Evolutionary conservation across 805 yeast genomes (phyloP).

Genomic region (Candida coleopterorum): DNA sequence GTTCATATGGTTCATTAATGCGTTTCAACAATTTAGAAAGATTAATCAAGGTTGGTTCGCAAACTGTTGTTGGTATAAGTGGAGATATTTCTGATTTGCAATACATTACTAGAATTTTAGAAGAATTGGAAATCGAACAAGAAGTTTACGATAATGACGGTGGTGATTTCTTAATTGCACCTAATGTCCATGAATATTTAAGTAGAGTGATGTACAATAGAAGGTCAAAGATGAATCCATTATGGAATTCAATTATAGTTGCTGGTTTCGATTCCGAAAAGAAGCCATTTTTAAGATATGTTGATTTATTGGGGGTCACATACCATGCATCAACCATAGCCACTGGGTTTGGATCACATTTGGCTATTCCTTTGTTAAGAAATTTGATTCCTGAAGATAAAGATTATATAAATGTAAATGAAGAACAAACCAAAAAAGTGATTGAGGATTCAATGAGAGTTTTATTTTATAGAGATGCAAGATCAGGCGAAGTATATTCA

Average conservation of each 20-base stretch:
- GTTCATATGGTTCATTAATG: conserved; percentile 87
- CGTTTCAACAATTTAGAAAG: conserved; percentile 85
- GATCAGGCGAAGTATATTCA: conserved; percentile 83
- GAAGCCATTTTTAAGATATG: conserved; percentile 72
- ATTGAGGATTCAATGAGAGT: conserved; percentile 89
- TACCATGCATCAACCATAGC: conserved; percentile 86
- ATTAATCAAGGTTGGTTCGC: conserved; percentile 74
- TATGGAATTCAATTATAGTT: conserved; percentile 91
- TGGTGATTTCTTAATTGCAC: conserved; percentile 62
- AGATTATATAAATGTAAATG: conserved; percentile 64
- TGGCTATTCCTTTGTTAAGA: conserved; percentile 90
- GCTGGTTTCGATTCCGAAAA: conserved; percentile 76
- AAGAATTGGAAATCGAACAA: conserved; percentile 67
- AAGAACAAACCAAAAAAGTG: conserved; percentile 72
- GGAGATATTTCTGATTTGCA: conserved; percentile 97
- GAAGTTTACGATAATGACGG: conserved; percentile 75
- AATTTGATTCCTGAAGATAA: conserved; percentile 74
- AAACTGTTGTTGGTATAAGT: conserved; percentile 86
- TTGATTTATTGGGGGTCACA: conserved; percentile 87
- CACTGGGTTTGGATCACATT: conserved; percentile 93
- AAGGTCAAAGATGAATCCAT: conserved; percentile 90
- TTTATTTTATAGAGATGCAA: conserved; percentile 91
- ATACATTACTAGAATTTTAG: conserved; percentile 66
- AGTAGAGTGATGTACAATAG: conserved; percentile 80
- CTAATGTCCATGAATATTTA: conserved; percentile 82